Base-by-base conservation (phyloP, 2,329 filamentous ascomycete genomes). In the Claviceps maximensis region DNA sequence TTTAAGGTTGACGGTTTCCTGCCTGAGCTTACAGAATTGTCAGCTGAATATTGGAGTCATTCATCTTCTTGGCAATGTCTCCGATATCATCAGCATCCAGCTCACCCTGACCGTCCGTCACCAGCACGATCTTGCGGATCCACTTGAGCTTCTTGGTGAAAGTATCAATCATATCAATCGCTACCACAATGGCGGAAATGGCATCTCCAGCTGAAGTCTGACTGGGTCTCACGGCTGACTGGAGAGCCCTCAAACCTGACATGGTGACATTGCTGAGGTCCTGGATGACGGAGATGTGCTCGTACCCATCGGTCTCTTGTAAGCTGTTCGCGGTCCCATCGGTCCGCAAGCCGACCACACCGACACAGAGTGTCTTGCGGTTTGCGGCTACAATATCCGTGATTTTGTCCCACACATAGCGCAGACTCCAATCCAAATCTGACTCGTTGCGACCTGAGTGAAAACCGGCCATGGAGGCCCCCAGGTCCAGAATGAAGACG, bases 401-500 rank as follows among this genome's bases (percentile, higher is more conserved):
- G 44, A 84, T 79, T 65, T 87, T 93, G 74, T 97, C 91, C 90
- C 91, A 98, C 49, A 97, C 79, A 69, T 95, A 98, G 57, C 82
- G 81, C 81, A 97, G 83, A 48, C 82, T 80, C 82, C 85, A 98
- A 56, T 96, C 88, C 19, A 98, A 78, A 65, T 97, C 86, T 3
- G 85, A 85, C 65, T 91, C 80, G 21, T 73, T 65, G 59, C 93
- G 82, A 27, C 85, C 88, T 70, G 80, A 76, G 60, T 82, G 79
- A 60, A 74, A 78, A 64, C 86, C 74, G 54, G 77, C 84, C 87
- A 95, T 96, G n/a, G 90, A 87, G 62, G 73, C 75, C 54, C 89
- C 90, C 25, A 96, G 74, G 70, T 98, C 93, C 56, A 98, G 71
- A 60, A 98, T 85, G 68, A 93, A 98, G 45, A 97, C 80, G 0